A percentile compares a stretch with the other conserved stretches of the same genome.
These are phyloP conservation scores for Corchorus capsularis DNA, from an alignment of 345 rosid genomes.

Conservation along the genomic window DNA sequence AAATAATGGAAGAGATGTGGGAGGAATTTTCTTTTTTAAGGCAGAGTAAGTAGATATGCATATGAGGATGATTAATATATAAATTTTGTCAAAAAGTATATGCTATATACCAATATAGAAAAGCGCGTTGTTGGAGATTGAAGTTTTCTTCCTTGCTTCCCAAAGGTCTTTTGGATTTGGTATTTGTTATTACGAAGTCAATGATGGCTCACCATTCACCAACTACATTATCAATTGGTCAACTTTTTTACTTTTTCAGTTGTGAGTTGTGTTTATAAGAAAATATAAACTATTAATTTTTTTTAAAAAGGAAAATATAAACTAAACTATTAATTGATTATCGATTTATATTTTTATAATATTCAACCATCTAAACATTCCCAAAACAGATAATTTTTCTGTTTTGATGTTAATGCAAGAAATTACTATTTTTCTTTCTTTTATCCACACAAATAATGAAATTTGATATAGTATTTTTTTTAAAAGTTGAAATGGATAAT, in stretches of 20 bases:
- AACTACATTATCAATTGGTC: not conserved
- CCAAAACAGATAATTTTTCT: not conserved
- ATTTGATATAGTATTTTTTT: not conserved
- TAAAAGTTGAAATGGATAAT: not conserved
- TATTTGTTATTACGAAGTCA: not conserved
- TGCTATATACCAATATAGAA: not conserved
- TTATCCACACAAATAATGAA: too few species aligned
- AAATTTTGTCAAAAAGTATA: not conserved
- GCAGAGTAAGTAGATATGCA: not conserved
- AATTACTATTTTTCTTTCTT: too few species aligned
- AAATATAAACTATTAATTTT: too few species aligned
- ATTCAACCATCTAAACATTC: not conserved
- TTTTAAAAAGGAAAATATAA: too few species aligned
- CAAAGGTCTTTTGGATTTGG: constrained; percentile 2
- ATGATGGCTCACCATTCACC: constrained; percentile 1
- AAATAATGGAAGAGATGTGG: not conserved
- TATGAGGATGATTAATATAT: too few species aligned
- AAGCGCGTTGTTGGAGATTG: not conserved
- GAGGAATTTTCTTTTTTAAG: constrained; percentile 4
- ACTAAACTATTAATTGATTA: too few species aligned
- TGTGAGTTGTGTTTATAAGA: not conserved
- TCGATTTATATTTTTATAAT: too few species aligned
- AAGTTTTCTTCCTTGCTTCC: not conserved
- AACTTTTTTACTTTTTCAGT: not conserved
- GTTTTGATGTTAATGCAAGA: too few species aligned